phyloP scores from a whole-genome alignment of 202 grass and related monocot genomes.

The Hordeum pubiflorum region DNA sequence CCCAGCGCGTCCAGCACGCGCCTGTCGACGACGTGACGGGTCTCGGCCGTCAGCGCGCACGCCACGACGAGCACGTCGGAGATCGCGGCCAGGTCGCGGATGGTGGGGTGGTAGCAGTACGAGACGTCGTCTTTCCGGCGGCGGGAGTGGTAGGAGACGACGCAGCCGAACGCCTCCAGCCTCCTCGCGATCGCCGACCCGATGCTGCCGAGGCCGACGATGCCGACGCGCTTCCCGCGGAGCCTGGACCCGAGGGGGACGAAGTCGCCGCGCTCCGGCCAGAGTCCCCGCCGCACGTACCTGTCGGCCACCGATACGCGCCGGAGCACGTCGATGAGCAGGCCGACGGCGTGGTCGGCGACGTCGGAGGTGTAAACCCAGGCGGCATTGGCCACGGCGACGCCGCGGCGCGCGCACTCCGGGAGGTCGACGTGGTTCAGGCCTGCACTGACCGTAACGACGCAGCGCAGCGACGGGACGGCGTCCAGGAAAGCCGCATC shows the following conservation, averaged over 20 bases:
- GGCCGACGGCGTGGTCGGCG: constrained; percentile 48
- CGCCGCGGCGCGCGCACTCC: constrained; percentile 19
- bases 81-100: constrained; percentile 23
- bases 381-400: constrained; percentile 30
- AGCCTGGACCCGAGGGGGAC: constrained; percentile 10
- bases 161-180: constrained; percentile 42
- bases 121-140: constrained; percentile 3
- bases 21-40: constrained; percentile 32
- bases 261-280: constrained; percentile 24
- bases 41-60: constrained; percentile 50
- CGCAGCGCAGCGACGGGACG: constrained; percentile 21
- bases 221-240: constrained; percentile 45
- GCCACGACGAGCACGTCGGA: constrained; percentile 40
- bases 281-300: constrained; percentile 31
- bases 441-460: neutral
- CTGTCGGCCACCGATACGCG: constrained; percentile 25
- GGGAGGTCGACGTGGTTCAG: constrained; percentile 30
- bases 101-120: constrained; percentile 28
- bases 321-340: constrained; percentile 42
- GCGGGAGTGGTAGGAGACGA: constrained; percentile 43
- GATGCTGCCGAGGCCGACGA: constrained; percentile 58
- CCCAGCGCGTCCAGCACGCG: constrained; percentile 46
- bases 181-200: constrained; percentile 35
- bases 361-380: constrained; percentile 30
- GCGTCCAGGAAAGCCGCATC: constrained; percentile 15